A percentile compares a stretch with the other conserved stretches of the same genome.
phyloP scores from a whole-genome alignment of 116 monocot genomes.

The Iris pallida region DNA sequence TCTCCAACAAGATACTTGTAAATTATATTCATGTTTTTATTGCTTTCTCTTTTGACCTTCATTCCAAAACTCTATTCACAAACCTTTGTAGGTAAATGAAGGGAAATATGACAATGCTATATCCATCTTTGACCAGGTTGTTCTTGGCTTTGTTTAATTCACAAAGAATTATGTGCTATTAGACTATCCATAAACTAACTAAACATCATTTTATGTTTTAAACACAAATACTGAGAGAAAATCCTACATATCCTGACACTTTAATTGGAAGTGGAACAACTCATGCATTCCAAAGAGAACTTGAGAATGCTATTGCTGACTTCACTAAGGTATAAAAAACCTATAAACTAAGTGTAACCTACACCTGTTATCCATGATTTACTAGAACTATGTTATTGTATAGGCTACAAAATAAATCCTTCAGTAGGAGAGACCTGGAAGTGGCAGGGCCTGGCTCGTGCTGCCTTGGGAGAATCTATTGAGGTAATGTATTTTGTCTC shows the following conservation, averaged over 20 bases:
- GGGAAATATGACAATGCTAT: slow-evolving; percentile 80
- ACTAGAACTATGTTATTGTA: not conserved
- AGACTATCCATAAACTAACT: not conserved
- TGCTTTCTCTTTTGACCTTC: slow-evolving; percentile 4
- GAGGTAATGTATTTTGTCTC: slow-evolving; percentile 35
- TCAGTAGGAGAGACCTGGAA: slow-evolving; percentile 91
- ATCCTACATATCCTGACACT: slow-evolving; percentile 75
- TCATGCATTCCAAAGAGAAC: slow-evolving; percentile 87
- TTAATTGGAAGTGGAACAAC: slow-evolving; percentile 94
- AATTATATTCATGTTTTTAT: not conserved
- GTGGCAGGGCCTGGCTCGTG: slow-evolving; percentile 83
- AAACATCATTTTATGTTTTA: slow-evolving; percentile 6
- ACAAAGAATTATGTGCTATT: not conserved
- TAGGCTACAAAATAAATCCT: slow-evolving; percentile 82
- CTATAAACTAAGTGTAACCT: not conserved
- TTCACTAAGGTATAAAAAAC: slow-evolving; percentile 63
- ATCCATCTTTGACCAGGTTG: slow-evolving; percentile 77
- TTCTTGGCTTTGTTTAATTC: slow-evolving; percentile 5
- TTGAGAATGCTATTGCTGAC: slow-evolving; percentile 85
- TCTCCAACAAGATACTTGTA: not conserved
- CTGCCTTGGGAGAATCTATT: slow-evolving; percentile 75
- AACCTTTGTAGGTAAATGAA: slow-evolving; percentile 82
- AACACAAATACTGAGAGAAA: slow-evolving; percentile 69
- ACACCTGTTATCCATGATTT: not conserved
- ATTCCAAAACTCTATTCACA: not conserved